These are phyloP conservation scores for Capsicum pubescens DNA, from an alignment of 257 asterid species.

Conservation along the genomic window DNA sequence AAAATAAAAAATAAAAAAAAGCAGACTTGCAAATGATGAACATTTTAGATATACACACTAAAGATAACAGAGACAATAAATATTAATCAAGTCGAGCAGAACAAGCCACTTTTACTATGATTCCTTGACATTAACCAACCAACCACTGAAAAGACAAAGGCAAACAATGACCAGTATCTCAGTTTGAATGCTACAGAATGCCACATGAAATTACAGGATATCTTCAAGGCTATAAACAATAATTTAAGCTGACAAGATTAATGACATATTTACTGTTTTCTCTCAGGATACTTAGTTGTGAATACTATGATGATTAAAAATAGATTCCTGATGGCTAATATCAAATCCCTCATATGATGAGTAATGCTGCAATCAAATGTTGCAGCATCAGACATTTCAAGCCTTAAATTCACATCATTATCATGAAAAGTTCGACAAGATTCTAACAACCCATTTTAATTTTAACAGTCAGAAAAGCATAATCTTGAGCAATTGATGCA, in stretches of 20 bases:
- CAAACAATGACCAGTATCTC: not conserved
- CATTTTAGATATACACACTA: not conserved
- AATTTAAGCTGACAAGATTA: not conserved
- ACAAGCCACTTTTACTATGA: not conserved
- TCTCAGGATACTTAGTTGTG: not conserved
- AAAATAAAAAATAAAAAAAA: not conserved
- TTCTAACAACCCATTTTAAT: not conserved
- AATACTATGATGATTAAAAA: not conserved
- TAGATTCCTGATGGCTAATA: not conserved
- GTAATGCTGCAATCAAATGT: not conserved
- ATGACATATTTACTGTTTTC: not conserved
- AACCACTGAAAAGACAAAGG: not conserved
- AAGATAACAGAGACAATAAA: not conserved
- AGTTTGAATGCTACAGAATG: slow-evolving; percentile 10
- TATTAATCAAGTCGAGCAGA: not conserved
- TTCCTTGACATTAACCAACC: not conserved
- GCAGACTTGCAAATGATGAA: not conserved
- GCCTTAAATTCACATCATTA: slow-evolving; percentile 20
- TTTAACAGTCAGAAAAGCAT: not conserved
- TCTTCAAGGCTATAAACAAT: slow-evolving; percentile 6
- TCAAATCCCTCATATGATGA: not conserved
- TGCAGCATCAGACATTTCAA: not conserved
- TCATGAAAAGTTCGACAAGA: not conserved
- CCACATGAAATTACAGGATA: slow-evolving; percentile 7
- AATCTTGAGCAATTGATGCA: not conserved